phyloP scores from a whole-genome alignment of 768 basidiomycete species.

The Neoboletus magnificus region DNA sequence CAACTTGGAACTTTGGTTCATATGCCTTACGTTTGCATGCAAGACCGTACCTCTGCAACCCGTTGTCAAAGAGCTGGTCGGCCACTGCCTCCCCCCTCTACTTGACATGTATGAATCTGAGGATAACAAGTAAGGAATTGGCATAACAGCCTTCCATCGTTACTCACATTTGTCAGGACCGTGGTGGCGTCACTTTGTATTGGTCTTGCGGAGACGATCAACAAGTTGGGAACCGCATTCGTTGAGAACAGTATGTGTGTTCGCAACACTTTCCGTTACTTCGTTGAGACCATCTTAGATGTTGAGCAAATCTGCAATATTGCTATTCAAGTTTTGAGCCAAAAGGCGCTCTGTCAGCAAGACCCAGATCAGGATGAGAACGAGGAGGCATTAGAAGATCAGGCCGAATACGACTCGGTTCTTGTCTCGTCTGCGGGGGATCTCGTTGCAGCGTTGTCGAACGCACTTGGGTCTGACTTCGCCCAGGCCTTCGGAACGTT shows the following conservation, averaged over 20 bases:
- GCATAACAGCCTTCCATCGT: constrained; percentile 1
- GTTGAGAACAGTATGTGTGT: constrained; percentile 65
- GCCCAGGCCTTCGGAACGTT: constrained; percentile 78
- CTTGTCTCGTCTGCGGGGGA: constrained; percentile 93
- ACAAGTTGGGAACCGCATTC: constrained; percentile 86
- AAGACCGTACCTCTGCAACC: constrained; percentile 52
- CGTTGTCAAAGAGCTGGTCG: constrained; percentile 76
- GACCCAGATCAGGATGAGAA: constrained; percentile 91
- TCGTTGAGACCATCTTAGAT: constrained; percentile 39
- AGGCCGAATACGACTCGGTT: constrained; percentile 95
- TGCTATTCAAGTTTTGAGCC: constrained; percentile 81
- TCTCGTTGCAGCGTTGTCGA: constrained; percentile 85
- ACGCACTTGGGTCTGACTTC: constrained; percentile 83
- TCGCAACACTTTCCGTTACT: background rate
- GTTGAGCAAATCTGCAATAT: constrained; percentile 77
- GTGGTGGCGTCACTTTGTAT: constrained; percentile 88
- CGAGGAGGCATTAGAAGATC: constrained; percentile 82
- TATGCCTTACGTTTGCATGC: constrained; percentile 8
- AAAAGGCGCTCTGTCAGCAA: constrained; percentile 95
- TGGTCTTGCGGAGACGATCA: constrained; percentile 87
- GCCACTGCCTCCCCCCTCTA: constrained; percentile 67
- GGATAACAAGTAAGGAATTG: constrained; percentile 85
- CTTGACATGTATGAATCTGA: constrained; percentile 90
- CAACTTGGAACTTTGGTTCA: background rate
- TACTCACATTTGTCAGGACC: constrained; percentile 45